A percentile compares a stretch with the other conserved stretches of the same genome.
These are phyloP conservation scores for Clonostachys rosea DNA, from an alignment of 2,329 filamentous ascomycete genomes.

Conservation along the genomic window DNA sequence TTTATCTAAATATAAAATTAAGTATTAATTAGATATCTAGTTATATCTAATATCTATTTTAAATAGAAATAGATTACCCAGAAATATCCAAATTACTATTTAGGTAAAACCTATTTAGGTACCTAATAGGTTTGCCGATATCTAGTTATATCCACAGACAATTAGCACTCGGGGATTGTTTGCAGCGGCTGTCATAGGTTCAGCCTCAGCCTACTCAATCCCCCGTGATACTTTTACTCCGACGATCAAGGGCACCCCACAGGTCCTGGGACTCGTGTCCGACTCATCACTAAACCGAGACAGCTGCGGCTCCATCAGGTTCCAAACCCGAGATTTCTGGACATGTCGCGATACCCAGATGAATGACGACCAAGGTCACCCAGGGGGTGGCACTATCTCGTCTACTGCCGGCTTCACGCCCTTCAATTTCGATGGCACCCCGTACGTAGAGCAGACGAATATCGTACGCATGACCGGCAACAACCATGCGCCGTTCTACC, in stretches of 20 bases:
- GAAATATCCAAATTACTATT: no score
- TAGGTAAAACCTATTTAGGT: no score
- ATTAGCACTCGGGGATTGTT: no score
- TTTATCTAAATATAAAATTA: no score
- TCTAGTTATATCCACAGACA: no score
- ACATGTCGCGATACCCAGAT: slow-evolving; percentile 9
- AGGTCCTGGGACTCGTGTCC: slow-evolving; percentile 2
- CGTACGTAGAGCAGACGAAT: slow-evolving; percentile 1
- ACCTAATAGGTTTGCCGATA: no score
- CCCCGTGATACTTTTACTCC: not conserved
- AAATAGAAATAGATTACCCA: no score
- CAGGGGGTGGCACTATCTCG: slow-evolving; percentile 4
- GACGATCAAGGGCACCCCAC: not conserved
- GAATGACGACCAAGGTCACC: slow-evolving; percentile 1
- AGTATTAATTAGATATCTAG: no score
- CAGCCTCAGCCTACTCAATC: no score
- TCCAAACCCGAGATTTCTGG: slow-evolving; percentile 8
- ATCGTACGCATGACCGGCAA: not conserved
- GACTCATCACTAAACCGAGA: slow-evolving; percentile 8
- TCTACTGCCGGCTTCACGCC: slow-evolving; percentile 8
- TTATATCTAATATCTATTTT: no score
- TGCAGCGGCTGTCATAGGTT: no score
- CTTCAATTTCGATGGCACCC: slow-evolving; percentile 5
- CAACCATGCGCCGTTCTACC: not conserved
- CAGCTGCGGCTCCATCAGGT: slow-evolving; percentile 7